Evolutionary conservation across 139 green algal genomes (phyloP).

Genomic region (Pleodorina starrii): DNA sequence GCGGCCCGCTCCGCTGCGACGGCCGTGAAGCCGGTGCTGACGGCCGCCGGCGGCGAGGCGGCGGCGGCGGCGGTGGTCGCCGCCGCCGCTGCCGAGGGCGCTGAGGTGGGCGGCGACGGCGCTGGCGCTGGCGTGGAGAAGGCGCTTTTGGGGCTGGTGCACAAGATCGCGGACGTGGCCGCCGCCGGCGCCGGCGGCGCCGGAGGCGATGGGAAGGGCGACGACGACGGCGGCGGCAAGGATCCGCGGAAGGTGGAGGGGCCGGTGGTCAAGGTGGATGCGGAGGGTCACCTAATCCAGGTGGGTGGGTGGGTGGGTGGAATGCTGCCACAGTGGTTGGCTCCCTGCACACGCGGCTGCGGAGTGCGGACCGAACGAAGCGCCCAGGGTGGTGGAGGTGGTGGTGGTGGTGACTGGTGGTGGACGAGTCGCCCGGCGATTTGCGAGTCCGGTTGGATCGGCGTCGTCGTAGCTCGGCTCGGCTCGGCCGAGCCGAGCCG

Average conservation of each 20-base stretch:
- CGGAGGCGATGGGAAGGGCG: not conserved
- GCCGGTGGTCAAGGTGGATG: slow-evolving; percentile 44
- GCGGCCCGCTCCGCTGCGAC: not conserved
- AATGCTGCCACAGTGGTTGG: not conserved
- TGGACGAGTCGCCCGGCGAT: too few species aligned
- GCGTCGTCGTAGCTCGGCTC: too few species aligned
- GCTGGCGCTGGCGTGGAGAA: not conserved
- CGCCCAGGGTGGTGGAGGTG: too few species aligned
- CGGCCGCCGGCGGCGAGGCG: not conserved
- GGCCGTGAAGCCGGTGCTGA: not conserved
- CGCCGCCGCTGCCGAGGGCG: not conserved
- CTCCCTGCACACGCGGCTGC: too few species aligned
- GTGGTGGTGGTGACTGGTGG: too few species aligned
- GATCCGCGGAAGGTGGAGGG: not conserved
- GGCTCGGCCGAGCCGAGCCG: too few species aligned
- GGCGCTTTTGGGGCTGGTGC: slow-evolving; percentile 18
- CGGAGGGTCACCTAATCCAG: slow-evolving; percentile 20
- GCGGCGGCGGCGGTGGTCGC: not conserved
- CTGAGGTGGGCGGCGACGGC: not conserved
- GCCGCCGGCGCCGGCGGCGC: not conserved
- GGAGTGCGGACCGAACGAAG: too few species aligned
- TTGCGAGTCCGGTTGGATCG: too few species aligned
- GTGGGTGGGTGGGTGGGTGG: slow-evolving; percentile 5
- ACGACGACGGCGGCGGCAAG: too few species aligned
- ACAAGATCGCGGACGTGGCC: not conserved